Percentiles rank a stretch among this genome's conserved stretches.
phyloP scores from a whole-genome alignment of 2,329 filamentous ascomycete species.

The Arthrobotrys megalospora region DNA sequence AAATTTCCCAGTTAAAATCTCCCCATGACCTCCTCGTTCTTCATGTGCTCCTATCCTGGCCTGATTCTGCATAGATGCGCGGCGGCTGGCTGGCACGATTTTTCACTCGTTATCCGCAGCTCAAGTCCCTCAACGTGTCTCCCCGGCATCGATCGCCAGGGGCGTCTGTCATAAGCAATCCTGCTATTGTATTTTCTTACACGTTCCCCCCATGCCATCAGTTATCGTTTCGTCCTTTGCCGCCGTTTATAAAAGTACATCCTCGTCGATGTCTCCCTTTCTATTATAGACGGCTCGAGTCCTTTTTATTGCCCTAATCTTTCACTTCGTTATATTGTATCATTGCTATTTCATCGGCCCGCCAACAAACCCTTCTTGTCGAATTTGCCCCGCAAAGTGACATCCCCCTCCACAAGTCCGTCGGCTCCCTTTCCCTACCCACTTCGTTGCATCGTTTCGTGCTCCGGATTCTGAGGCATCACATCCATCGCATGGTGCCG shows the following conservation, averaged over 20 bases:
- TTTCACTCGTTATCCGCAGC: background rate
- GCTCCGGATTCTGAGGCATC: background rate
- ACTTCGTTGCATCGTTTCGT: conserved; percentile 4
- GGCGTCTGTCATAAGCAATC: conserved; percentile 23
- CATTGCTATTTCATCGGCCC: conserved; percentile 16
- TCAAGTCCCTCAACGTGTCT: conserved; percentile 34
- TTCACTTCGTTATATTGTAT: conserved; percentile 13
- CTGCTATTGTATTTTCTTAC: background rate
- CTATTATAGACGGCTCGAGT: background rate
- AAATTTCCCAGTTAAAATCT: conserved; percentile 8
- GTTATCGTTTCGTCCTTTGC: background rate
- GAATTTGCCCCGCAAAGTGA: conserved; percentile 8
- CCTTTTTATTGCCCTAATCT: conserved; percentile 19
- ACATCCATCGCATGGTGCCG: background rate
- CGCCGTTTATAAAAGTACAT: background rate
- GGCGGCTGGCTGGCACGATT: conserved; percentile 15
- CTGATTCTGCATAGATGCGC: conserved; percentile 11
- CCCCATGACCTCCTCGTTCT: background rate
- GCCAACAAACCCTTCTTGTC: conserved; percentile 12
- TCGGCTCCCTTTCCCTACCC: background rate
- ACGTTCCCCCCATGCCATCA: background rate
- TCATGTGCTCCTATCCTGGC: conserved; percentile 14
- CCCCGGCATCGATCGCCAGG: conserved; percentile 41
- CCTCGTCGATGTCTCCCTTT: background rate
- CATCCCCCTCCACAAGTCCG: background rate